Base-by-base conservation (phyloP, 306 rosid species). In the Chamaecrista fasciculata region DNA sequence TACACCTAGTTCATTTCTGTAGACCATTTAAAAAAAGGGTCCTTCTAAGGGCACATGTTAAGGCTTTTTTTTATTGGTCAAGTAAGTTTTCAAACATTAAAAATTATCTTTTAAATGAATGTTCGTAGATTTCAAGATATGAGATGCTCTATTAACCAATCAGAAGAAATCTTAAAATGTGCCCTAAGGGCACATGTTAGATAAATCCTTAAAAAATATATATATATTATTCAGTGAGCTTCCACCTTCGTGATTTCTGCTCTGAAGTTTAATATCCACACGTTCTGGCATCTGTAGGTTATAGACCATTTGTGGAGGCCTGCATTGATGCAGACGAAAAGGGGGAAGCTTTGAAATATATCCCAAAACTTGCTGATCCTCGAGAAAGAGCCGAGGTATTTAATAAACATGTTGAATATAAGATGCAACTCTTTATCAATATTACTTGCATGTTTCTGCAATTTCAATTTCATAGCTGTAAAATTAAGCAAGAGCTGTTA, bases 281-380 rank as follows among this genome's bases (percentile, higher is more conserved):
- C 48, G 40, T 28, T 81, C 60, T 79, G 76, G 62, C 76, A 46
- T 76, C 53, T 59, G 37, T 64, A 94, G 98, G 98, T 61, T 94
- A 73, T 57, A 83, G 86, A 74, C 98, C 97, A 65, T 94, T 94
- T 78, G 98, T 94, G 47, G 98, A 94, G 86, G 97, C 97, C 61
- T 94, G 98, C 83, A 56, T 90, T 70, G 98, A 94, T 34, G 98
- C 98, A 69, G 96, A 88, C 68, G 98, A 94, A 72, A 94, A 85
- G 68, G 95, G 74, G 39, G 98, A 94, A 76, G 97, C 98, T 62
- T 64, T 94, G 66, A 94, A 94, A 78, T 90, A 94, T 81, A 90
- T 94, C 82, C 96, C 98, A 19, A 94, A 94, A 81, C 85, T 94
- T 37, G 78, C 95, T 14, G 98, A 94, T 78, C 96, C 92, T 66